Percentiles rank a stretch among this genome's conserved stretches.
Evolutionary conservation across 2,329 filamentous ascomycete genomes (phyloP).

Genomic region (Cryphonectria radicalis): DNA sequence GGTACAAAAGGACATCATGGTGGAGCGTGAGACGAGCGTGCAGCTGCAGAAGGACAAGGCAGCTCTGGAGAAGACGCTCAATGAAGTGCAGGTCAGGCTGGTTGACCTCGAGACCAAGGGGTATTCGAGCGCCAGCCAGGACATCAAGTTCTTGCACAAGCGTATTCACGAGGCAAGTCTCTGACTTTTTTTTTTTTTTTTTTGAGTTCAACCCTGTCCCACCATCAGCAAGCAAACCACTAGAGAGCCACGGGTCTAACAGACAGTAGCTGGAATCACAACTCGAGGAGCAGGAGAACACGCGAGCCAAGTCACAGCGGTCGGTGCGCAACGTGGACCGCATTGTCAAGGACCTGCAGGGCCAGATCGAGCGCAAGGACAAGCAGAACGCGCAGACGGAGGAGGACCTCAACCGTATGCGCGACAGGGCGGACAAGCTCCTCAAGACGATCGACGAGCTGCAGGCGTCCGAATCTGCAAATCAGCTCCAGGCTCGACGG

Average conservation of each 20-base stretch:
- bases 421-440: constrained; percentile 89
- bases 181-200: constrained; percentile 17
- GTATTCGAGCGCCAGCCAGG: constrained; percentile 90
- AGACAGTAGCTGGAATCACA: constrained; percentile 76
- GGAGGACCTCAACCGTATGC: constrained; percentile 82
- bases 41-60: constrained; percentile 90
- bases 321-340: constrained; percentile 92
- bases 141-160: constrained; percentile 92
- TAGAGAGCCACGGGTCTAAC: constrained; percentile 35
- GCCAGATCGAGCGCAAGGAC: constrained; percentile 90
- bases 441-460: constrained; percentile 92
- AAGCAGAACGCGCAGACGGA: constrained; percentile 80
- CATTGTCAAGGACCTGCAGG: constrained; percentile 88
- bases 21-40: constrained; percentile 80
- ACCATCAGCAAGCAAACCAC: neutral
- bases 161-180: constrained; percentile 86
- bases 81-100: constrained; percentile 85
- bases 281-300: constrained; percentile 80
- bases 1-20: constrained; percentile 88
- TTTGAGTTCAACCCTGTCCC: constrained; percentile 13
- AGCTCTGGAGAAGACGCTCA: constrained; percentile 83
- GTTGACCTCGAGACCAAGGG: constrained; percentile 97
- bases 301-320: constrained; percentile 79
- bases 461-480: constrained; percentile 81
- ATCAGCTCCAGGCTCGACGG: constrained; percentile 79